Conservation (phyloP, 805 yeast genomes). For the Starmerella apicola region DNA sequence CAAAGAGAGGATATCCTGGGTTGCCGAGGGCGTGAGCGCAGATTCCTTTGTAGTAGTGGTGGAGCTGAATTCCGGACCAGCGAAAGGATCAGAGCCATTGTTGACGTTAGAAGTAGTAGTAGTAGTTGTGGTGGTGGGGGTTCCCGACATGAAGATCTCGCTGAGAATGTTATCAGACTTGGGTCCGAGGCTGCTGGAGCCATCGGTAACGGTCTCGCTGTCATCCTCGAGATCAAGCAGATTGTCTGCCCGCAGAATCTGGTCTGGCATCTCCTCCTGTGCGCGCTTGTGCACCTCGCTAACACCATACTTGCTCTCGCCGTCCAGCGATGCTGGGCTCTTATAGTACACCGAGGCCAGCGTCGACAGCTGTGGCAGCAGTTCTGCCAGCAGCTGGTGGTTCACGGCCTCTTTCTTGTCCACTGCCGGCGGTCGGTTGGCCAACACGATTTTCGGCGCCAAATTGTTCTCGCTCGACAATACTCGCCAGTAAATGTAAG, state of each 20-base stretch:
- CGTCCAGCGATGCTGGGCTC: slow-evolving; percentile 38
- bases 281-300: slow-evolving; percentile 35
- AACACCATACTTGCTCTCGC: slow-evolving; percentile 30
- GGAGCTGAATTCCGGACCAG: too few relatives aligned
- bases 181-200: slow-evolving; percentile 17
- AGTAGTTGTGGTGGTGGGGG: slow-evolving; percentile 16
- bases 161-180: slow-evolving; percentile 18
- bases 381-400: slow-evolving; percentile 51
- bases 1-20: slow-evolving; percentile 38
- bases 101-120: slow-evolving; percentile 6
- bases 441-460: slow-evolving; percentile 47
- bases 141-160: slow-evolving; percentile 19
- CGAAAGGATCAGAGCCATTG: too few relatives aligned
- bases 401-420: slow-evolving; percentile 63
- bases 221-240: slow-evolving; percentile 72
- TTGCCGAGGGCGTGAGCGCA: slow-evolving; percentile 19
- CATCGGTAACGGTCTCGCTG: slow-evolving; percentile 8
- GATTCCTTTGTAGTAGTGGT: slow-evolving; percentile 1
- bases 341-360: slow-evolving; percentile 82
- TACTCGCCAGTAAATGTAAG: slow-evolving; percentile 77
- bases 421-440: slow-evolving; percentile 56
- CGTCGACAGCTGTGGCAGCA: slow-evolving; percentile 66
- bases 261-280: slow-evolving; percentile 68
- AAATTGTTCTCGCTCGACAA: slow-evolving; percentile 70
- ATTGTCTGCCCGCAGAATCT: slow-evolving; percentile 32